Evolutionary conservation across 176 grass and related monocot genomes (phyloP).

Genomic region (Sorghum bicolor): DNA sequence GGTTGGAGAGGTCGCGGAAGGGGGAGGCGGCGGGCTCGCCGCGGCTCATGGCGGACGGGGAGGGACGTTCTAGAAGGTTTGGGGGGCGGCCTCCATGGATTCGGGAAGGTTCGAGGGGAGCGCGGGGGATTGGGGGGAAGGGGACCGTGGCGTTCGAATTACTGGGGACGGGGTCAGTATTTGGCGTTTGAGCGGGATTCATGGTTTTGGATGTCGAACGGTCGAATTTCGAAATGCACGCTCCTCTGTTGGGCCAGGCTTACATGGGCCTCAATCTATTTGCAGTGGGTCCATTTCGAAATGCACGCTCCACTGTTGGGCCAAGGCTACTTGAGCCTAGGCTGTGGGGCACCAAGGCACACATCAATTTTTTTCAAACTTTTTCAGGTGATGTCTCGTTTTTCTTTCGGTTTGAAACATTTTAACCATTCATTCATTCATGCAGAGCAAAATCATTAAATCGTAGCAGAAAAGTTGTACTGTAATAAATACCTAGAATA

Average conservation of each 20-base stretch:
- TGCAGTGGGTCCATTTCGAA: too few species aligned
- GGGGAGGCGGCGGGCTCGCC: slow-evolving; percentile 18
- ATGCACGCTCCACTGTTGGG: too few species aligned
- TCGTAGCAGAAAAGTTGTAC: too few species aligned
- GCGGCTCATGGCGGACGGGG: slow-evolving; percentile 28
- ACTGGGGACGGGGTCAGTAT: neutral
- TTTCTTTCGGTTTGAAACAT: too few species aligned
- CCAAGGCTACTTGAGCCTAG: too few species aligned
- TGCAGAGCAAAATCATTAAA: too few species aligned
- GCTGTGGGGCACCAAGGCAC: too few species aligned
- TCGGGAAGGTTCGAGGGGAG: neutral
- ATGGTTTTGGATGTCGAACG: neutral
- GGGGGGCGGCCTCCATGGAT: neutral
- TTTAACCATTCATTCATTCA: too few species aligned
- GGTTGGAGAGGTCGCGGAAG: slow-evolving; percentile 63
- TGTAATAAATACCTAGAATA: too few species aligned
- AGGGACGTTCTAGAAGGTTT: slow-evolving; percentile 7
- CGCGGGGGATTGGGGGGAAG: neutral
- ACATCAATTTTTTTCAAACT: too few species aligned
- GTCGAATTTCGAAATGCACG: slow-evolving; percentile 35
- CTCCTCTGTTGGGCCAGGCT: neutral
- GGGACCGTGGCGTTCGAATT: neutral
- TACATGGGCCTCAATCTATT: neutral
- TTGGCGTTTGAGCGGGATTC: slow-evolving; percentile 23
- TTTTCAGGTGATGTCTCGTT: too few species aligned